Conservation (phyloP, 1,284 basidiomycete genomes). For the Coriolopsis trogii region DNA sequence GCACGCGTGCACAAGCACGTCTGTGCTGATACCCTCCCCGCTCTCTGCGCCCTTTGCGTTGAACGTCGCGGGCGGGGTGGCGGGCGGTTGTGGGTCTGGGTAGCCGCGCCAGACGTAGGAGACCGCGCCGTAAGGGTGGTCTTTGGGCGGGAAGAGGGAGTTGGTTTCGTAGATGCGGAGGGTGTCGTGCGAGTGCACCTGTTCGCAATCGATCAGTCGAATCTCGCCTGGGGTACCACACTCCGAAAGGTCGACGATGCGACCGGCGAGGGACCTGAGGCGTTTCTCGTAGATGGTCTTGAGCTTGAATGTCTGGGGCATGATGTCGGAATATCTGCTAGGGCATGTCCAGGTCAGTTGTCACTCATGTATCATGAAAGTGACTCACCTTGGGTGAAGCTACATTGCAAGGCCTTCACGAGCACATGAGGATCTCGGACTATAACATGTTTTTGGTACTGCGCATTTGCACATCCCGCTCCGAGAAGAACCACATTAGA, state of each 20-base stretch:
- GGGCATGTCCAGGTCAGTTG: no score
- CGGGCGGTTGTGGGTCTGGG: not conserved
- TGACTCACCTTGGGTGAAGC: no score
- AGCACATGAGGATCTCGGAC: no score
- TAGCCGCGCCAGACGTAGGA: slow-evolving; percentile 17
- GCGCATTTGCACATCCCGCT: no score
- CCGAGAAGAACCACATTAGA: not conserved
- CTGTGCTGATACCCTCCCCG: slow-evolving; percentile 17
- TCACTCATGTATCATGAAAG: no score
- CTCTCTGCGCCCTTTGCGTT: slow-evolving; percentile 13
- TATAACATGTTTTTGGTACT: no score
- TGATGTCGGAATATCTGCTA: no score
- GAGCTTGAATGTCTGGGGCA: not conserved
- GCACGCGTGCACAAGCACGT: slow-evolving; percentile 14
- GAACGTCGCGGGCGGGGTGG: slow-evolving; percentile 4
- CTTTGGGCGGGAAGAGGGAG: not conserved
- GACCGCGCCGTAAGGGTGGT: slow-evolving; percentile 6
- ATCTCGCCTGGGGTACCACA: slow-evolving; percentile 2
- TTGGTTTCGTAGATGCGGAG: slow-evolving; percentile 3
- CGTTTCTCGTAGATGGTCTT: not conserved
- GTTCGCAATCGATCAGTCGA: slow-evolving; percentile 2
- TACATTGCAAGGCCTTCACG: no score
- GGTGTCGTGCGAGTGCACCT: not conserved
- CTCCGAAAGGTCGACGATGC: not conserved
- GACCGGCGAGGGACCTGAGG: not conserved